Conservation (phyloP, 2,329 filamentous ascomycete genomes). For the Byssothecium circinans region DNA sequence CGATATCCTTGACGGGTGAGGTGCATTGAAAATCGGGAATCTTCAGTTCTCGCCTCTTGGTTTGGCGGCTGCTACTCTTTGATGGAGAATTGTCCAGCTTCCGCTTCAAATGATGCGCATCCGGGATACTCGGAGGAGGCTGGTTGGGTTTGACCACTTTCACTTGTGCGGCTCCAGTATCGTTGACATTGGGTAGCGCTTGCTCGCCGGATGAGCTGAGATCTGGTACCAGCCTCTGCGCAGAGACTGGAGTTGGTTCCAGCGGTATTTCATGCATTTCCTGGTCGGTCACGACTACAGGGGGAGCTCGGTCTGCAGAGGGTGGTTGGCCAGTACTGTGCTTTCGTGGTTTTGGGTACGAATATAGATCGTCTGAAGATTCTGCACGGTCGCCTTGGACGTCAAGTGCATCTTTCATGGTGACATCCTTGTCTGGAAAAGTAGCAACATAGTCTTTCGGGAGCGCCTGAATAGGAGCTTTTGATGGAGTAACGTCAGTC, state of each 20-base stretch:
- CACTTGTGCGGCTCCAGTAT: background rate
- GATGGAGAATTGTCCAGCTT: slow-evolving; percentile 24
- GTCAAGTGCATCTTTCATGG: slow-evolving; percentile 5
- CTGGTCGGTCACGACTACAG: background rate
- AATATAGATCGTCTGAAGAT: background rate
- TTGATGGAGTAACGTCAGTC: background rate
- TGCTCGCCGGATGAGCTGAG: slow-evolving; percentile 13
- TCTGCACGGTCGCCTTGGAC: background rate
- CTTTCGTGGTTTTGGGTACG: background rate
- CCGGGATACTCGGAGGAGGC: background rate
- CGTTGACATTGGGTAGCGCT: background rate
- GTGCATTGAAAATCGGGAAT: slow-evolving; percentile 17
- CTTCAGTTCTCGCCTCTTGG: slow-evolving; percentile 30
- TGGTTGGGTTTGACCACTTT: background rate
- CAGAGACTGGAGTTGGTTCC: slow-evolving; percentile 15
- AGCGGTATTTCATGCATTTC: background rate
- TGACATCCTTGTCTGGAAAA: slow-evolving; percentile 1
- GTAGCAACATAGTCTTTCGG: background rate
- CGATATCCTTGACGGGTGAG: slow-evolving; percentile 6
- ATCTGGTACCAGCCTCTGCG: slow-evolving; percentile 10
- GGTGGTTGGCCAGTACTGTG: no score
- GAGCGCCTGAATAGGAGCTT: background rate
- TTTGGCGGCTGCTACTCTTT: slow-evolving; percentile 16
- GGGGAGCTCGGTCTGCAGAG: no score
- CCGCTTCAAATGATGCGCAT: slow-evolving; percentile 19